These are phyloP conservation scores for Penicillium angulare DNA, from an alignment of 495 filamentous ascomycete species.

Conservation along the genomic window DNA sequence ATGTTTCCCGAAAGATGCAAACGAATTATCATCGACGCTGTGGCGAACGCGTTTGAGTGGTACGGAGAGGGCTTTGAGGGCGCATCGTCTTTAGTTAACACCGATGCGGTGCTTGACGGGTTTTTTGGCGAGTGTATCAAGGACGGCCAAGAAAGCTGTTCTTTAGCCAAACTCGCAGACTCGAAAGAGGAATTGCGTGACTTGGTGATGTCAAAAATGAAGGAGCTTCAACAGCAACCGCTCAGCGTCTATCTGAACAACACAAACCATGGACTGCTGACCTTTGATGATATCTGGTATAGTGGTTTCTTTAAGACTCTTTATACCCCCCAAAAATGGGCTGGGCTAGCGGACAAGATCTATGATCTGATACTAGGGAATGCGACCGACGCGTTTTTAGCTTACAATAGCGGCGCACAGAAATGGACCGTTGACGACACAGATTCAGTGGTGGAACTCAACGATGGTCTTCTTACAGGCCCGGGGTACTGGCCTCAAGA, in stretches of 20 bases:
- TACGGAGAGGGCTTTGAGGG: constrained; percentile 20
- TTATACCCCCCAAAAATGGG: constrained; percentile 35
- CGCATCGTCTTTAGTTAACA: constrained; percentile 29
- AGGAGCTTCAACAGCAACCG: constrained; percentile 28
- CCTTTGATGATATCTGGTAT: constrained; percentile 32
- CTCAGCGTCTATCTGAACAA: constrained; percentile 42
- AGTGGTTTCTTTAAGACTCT: constrained; percentile 37
- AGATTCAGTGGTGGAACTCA: constrained; percentile 3
- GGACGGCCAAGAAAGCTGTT: constrained; percentile 25
- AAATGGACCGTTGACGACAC: constrained; percentile 12
- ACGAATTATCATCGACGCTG: constrained; percentile 15
- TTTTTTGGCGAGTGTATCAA: constrained; percentile 46
- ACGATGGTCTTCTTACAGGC: constrained; percentile 10
- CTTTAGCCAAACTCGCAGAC: constrained; percentile 22
- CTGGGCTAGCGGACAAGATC: constrained; percentile 30
- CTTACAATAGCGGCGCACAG: constrained; percentile 21
- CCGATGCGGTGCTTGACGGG: constrained; percentile 36
- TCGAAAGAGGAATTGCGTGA: constrained; percentile 30
- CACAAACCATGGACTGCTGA: constrained; percentile 33
- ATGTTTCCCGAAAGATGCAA: constrained; percentile 13
- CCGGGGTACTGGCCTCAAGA: constrained; percentile 5
- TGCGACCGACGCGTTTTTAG: constrained; percentile 36
- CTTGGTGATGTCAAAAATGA: constrained; percentile 22
- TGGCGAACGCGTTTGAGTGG: constrained; percentile 25
- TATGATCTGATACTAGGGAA: constrained; percentile 38